Evolutionary conservation across 2,329 filamentous ascomycete species (phyloP).

Genomic region (Aspergillus tamarii): DNA sequence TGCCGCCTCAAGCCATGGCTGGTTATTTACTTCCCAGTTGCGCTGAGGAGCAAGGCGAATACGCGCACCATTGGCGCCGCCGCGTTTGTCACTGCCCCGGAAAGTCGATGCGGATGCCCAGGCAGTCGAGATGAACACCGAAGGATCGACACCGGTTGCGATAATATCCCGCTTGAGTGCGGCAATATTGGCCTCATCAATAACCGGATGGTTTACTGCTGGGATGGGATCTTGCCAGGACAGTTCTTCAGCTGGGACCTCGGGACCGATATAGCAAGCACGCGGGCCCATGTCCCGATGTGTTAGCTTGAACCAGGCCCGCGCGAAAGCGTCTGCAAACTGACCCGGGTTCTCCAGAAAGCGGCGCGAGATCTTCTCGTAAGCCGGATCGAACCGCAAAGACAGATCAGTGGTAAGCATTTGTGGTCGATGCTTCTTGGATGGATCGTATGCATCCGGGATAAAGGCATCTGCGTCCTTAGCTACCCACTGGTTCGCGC

Average conservation of each 20-base stretch:
- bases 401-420: conserved; percentile 79
- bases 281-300: conserved; percentile 79
- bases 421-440: conserved; percentile 72
- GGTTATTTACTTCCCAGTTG: conserved; percentile 76
- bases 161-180: conserved; percentile 71
- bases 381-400: conserved; percentile 70
- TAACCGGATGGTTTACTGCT: conserved; percentile 56
- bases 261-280: conserved; percentile 72
- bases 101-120: conserved; percentile 74
- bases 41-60: conserved; percentile 74
- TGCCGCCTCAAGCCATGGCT: conserved; percentile 64
- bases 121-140: conserved; percentile 66
- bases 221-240: conserved; percentile 78
- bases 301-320: conserved; percentile 81
- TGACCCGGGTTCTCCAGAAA: conserved; percentile 71
- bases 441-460: conserved; percentile 70
- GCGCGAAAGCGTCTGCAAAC: conserved; percentile 69
- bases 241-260: conserved; percentile 70
- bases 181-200: conserved; percentile 67
- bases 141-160: conserved; percentile 60
- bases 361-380: conserved; percentile 74
- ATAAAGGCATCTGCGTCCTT: conserved; percentile 69
- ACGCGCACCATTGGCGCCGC: conserved; percentile 78
- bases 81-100: conserved; percentile 78
- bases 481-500: conserved; percentile 76